phyloP scores from a whole-genome alignment of 768 basidiomycete species.

The Psilocybe cyanescens region DNA sequence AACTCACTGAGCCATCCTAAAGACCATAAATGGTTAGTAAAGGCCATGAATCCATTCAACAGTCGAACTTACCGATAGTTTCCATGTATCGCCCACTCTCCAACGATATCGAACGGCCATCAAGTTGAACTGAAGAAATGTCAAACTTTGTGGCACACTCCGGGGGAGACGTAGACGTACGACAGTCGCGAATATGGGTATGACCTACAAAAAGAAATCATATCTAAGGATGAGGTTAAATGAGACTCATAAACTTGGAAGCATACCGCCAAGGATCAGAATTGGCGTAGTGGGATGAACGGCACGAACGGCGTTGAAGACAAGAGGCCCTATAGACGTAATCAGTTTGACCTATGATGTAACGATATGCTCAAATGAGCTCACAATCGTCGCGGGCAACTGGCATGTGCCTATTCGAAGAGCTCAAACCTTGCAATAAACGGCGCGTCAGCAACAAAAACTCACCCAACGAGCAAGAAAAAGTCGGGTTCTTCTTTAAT shows the following conservation, averaged over 20 bases:
- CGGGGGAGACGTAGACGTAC: conserved; percentile 37
- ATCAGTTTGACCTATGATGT: neutral
- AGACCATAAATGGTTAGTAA: conserved; percentile 9
- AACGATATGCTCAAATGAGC: conserved; percentile 22
- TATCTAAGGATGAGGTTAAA: neutral
- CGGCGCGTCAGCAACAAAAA: neutral
- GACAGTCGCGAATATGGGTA: conserved; percentile 80
- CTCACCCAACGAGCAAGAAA: conserved; percentile 74
- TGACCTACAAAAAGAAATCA: conserved; percentile 47
- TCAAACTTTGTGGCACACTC: neutral
- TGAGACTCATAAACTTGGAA: neutral
- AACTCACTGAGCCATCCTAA: conserved; percentile 69
- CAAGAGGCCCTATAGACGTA: conserved; percentile 59
- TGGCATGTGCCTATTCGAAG: conserved; percentile 75
- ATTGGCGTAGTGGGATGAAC: conserved; percentile 78
- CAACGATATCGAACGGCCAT: conserved; percentile 76
- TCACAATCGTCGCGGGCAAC: conserved; percentile 68
- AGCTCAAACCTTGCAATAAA: neutral
- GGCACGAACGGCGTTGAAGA: conserved; percentile 74
- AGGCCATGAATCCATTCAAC: neutral
- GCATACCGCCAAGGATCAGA: conserved; percentile 74
- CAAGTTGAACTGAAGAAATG: conserved; percentile 53
- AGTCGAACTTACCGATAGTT: conserved; percentile 66
- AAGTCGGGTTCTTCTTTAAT: conserved; percentile 83
- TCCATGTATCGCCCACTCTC: conserved; percentile 93